Evolutionary conservation across 352 stramenopile genomes (phyloP), one percentile per base, ranked within the genome.

Genomic region (Thraustochytrium sp.): DNA sequence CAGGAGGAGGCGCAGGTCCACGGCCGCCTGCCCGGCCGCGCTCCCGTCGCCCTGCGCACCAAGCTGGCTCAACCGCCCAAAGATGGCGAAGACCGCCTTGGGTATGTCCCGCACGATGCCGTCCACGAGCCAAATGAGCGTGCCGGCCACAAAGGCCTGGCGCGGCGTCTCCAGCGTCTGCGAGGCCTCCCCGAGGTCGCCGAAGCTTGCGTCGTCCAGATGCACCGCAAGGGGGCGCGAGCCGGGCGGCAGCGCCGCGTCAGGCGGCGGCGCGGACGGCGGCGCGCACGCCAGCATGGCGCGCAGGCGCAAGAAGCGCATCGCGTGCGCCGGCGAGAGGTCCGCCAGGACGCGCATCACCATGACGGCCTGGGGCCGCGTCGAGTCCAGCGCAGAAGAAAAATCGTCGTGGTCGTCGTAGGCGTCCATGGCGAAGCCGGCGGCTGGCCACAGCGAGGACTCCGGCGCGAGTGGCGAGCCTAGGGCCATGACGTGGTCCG

Each of bases 391-490:
- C 4, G 68, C 68, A 5, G 13, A 11, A 16, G 31, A 5, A 31
- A 65, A 80, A 18, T 80, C 68, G 13, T 36, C 29, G 29, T 80
- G 34, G 49, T 80, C 68, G 38, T 80, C 68, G 31, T 49, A 80
- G 18, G 31, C n/a, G 16, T 80, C 68, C 8, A 64, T 9, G 8
- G 68, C 31, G 46, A 80, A 80, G 34, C 44, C 34, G 49, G 68
- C 42, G 8, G 68, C 40, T 9, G 68, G 68, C 68, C 68, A 80
- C 3, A 48, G 23, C 13, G 48, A 8, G 18, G 68, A 55, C 3
- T 11, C 9, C 8, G 68, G 68, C 23, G 68, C 76, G n/a, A 42
- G 13, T 0, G 68, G 68, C 26, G 31, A 11, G 26, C 68, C 68
- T 5, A 80, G 48, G 8, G 31, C 42, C 21, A 80, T 36, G 3